phyloP scores from a whole-genome alignment of 2,329 filamentous ascomycete genomes.

The Penicillium sp. region DNA sequence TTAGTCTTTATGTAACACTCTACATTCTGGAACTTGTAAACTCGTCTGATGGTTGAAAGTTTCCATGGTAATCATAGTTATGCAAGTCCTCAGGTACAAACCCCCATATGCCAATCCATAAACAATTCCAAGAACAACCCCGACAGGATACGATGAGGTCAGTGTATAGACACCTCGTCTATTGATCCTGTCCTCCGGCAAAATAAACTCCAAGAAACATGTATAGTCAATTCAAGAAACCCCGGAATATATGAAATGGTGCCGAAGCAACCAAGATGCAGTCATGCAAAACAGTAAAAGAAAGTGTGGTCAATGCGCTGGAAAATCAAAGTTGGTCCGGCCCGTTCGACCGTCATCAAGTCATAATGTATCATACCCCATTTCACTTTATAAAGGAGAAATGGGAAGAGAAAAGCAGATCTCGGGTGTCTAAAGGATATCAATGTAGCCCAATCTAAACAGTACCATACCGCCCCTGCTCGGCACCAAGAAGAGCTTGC shows the following conservation, averaged over 20 bases:
- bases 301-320: neutral
- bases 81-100: neutral
- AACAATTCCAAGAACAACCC: neutral
- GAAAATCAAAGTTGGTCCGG: neutral
- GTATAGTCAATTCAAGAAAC: neutral
- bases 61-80: neutral
- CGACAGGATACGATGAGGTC: neutral
- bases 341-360: conserved; percentile 6
- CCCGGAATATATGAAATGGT: conserved; percentile 3
- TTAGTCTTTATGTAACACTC: neutral
- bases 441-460: conserved; percentile 21
- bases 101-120: neutral
- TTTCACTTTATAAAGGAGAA: neutral
- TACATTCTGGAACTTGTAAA: no score
- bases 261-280: neutral
- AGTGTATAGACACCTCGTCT: neutral
- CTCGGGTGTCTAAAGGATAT: neutral
- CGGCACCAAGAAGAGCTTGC: conserved; percentile 31
- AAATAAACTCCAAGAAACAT: neutral
- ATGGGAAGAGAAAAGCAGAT: neutral
- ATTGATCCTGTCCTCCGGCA: neutral
- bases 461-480: conserved; percentile 34
- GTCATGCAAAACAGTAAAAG: neutral
- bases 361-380: conserved; percentile 8
- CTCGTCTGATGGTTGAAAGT: neutral